Evolutionary conservation across 345 rosid species (phyloP), one percentile per base, ranked within the genome.

Genomic region (Cardamine occulta): DNA sequence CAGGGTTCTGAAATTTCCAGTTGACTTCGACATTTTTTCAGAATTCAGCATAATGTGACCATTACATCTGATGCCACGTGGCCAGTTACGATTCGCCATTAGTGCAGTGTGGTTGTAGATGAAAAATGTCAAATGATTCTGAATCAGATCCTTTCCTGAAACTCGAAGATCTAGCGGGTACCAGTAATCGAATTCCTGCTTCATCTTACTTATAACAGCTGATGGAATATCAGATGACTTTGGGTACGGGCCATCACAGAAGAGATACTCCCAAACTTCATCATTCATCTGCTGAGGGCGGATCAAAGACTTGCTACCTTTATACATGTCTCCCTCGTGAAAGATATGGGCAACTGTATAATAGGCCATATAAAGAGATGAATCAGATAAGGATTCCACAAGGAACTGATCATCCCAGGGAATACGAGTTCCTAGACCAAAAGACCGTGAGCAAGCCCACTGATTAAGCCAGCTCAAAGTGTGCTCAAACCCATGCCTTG

Each of bases 401-500:
- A 94, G 87, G 77, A 91, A 94, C 60, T 88, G 89, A 34, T 88
- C 88, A 58, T 94, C 98, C 96, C 93, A 91, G 0, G 98, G 97
- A 76, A 91, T 94, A 59, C 87, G 91, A 37, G 97, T 89, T 56
- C 98, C 98, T 9, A 94, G 92, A 66, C 98, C 98, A 79, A 91
- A 90, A 49, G 97, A 91, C 28, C 98, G 86, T 18, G 98, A 94
- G 81, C 98, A 91, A 58, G 97, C 98, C 97, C 98, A 94, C 79
- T 92, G 98, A 79, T 90, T 94, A 52, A 94, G 85, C 98, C 98
- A 94, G 75, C 92, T 57, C 80, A 91, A 83, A 8, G 98, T 90
- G 70, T 94, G 97, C 84, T 88, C 98, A 81, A 94, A 94, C 14
- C 88, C 90, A 67, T 90, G 91, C 12, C 88, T 81, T 31, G 92